A percentile compares a stretch with the other conserved stretches of the same genome.
These are phyloP conservation scores for Epichloe hybrida DNA, from an alignment of 2,329 filamentous ascomycete genomes.

Conservation along the genomic window DNA sequence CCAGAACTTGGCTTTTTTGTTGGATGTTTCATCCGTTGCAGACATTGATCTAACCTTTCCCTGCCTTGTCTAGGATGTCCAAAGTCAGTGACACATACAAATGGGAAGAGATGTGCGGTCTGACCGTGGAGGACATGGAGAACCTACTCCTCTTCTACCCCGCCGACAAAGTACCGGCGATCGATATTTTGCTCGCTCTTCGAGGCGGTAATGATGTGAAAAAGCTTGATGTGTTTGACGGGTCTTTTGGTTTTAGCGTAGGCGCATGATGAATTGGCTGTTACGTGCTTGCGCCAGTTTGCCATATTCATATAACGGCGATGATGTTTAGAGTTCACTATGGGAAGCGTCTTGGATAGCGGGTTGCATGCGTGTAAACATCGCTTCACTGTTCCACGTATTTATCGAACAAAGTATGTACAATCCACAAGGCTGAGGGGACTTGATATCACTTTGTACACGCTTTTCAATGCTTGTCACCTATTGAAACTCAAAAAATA, in stretches of 20 bases:
- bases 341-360: too few species aligned
- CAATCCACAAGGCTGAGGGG: too few species aligned
- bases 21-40: not conserved
- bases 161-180: conserved; percentile 37
- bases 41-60: not conserved
- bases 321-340: too few species aligned
- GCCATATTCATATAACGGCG: not conserved
- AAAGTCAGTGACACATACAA: conserved; percentile 78
- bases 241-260: conserved; percentile 45
- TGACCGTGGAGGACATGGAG: conserved; percentile 77
- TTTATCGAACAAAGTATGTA: too few species aligned
- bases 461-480: too few species aligned
- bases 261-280: conserved; percentile 19
- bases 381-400: not conserved
- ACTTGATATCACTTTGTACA: too few species aligned
- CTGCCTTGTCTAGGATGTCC: conserved; percentile 56
- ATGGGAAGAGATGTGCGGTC: conserved; percentile 69
- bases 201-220: conserved; percentile 30
- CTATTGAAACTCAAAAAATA: too few species aligned
- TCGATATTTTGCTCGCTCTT: conserved; percentile 42
- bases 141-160: conserved; percentile 64
- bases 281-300: not conserved
- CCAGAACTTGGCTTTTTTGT: not conserved
- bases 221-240: conserved; percentile 42
- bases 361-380: too few species aligned